Evolutionary conservation across 176 grass and related monocot species (phyloP).

Genomic region (Juncus inflexus): DNA sequence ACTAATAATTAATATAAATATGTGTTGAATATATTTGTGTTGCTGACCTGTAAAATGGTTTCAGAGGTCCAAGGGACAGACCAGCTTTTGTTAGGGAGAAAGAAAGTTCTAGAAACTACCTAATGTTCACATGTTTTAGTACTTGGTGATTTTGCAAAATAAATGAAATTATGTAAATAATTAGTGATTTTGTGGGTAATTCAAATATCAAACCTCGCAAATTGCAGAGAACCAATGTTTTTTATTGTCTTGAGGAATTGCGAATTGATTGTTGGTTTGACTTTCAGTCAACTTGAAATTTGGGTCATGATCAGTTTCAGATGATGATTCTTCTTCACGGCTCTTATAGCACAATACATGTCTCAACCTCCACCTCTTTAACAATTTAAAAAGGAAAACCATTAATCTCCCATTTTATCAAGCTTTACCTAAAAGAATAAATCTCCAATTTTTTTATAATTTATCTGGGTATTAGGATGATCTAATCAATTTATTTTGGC

Average conservation of each 20-base stretch:
- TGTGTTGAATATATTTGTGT: background rate
- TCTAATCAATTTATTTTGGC: background rate
- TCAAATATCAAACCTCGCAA: conserved; percentile 29
- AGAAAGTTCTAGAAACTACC: conserved; percentile 31
- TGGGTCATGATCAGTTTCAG: conserved; percentile 26
- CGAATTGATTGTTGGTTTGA: conserved; percentile 2
- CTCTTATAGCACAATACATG: conserved; percentile 51
- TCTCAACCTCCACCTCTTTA: conserved; percentile 42
- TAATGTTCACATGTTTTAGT: conserved; percentile 18
- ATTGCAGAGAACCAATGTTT: conserved; percentile 32
- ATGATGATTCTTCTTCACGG: conserved; percentile 38
- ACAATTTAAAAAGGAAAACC: conserved; percentile 4
- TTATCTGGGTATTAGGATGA: background rate
- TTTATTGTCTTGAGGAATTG: conserved; percentile 17
- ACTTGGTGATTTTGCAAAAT: background rate
- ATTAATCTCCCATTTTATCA: background rate
- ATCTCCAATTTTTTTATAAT: background rate
- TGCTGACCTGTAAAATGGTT: conserved; percentile 75
- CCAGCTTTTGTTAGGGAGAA: conserved; percentile 49
- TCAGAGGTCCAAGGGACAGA: conserved; percentile 64
- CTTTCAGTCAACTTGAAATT: conserved; percentile 17
- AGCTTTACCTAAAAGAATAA: background rate
- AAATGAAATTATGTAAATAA: conserved; percentile 14
- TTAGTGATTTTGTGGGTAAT: background rate
- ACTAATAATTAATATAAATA: background rate